Conservation (phyloP, 768 basidiomycete genomes). For the Podaxis sp. region DNA sequence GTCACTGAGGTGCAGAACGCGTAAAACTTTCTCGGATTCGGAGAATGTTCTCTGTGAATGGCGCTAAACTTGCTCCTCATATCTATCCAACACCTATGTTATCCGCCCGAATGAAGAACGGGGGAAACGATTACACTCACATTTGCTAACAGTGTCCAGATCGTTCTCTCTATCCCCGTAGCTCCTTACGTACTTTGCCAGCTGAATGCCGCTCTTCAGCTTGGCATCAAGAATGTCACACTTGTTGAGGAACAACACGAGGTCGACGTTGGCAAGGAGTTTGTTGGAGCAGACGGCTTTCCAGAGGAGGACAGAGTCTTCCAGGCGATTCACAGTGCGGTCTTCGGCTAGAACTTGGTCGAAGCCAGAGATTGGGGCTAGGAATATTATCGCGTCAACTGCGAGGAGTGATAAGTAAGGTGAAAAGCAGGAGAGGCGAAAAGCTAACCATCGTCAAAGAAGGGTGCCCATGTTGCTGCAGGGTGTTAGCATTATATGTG, state of each 20-base stretch:
- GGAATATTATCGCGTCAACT: constrained; percentile 76
- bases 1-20: constrained; percentile 79
- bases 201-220: constrained; percentile 55
- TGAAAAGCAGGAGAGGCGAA: neutral
- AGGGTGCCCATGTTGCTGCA: constrained; percentile 67
- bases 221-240: constrained; percentile 80
- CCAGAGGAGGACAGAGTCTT: constrained; percentile 90
- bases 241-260: constrained; percentile 87
- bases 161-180: constrained; percentile 73
- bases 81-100: constrained; percentile 37
- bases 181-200: constrained; percentile 71
- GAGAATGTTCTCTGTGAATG: constrained; percentile 76
- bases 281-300: constrained; percentile 83
- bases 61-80: constrained; percentile 71
- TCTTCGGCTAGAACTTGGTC: constrained; percentile 72
- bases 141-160: constrained; percentile 70
- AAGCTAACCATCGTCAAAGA: constrained; percentile 56
- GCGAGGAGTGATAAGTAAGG: constrained; percentile 2
- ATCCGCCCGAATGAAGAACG: neutral
- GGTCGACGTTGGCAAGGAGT: constrained; percentile 74
- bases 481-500: neutral
- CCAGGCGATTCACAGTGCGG: constrained; percentile 59
- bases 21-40: constrained; percentile 73
- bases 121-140: constrained; percentile 37
- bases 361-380: constrained; percentile 75